Evolutionary conservation across 345 rosid genomes (phyloP), one percentile per base, ranked within the genome.

Genomic region (Citrus sp.): DNA sequence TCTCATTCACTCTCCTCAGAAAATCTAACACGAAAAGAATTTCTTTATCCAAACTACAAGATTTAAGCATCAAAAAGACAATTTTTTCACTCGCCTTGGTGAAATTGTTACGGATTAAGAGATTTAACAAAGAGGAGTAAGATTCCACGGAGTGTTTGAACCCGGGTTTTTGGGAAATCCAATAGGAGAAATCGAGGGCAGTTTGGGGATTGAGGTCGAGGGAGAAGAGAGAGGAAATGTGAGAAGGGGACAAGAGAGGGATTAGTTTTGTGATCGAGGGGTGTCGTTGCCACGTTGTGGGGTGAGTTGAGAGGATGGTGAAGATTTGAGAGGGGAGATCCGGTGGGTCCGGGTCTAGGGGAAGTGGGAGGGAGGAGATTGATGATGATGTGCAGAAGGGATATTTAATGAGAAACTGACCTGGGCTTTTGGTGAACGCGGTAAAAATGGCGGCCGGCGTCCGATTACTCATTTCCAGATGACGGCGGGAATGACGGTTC

Each of bases 161-260:
- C 10, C 84, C 83, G 9, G 87, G 87, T 9, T 76, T 87, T 69
- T 55, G 82, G 3, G 87, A 82, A 54, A 91, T 73, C 86, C 91
- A 91, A 22, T 84, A 72, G 67, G 90, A 91, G 78, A 91, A 93
- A 38, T 79, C 75, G 21, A 88, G 85, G 28, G 94, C 91, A 37
- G 79, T 85, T 16, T 79, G 82, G 30, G 96, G 95, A 80, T 84
- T 72, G 25, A 88, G 82, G 76, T 85, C 80, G 73, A 73, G 75
- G 7, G 74, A 68, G 73, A 83, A 84, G 8, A 91, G 76, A 5
- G 92, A 86, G 1, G 91, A 86, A 22, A 93, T 83, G 16, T 86
- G 87, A 6, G 86, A 84, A 10, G 96, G 85, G 56, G 85, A 81
- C 67, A 91, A 74, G 67, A 56, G 67, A 5, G 92, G 87, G 66